Conservation (phyloP, 148 eudicot genomes). For the Diospyros lotus region DNA sequence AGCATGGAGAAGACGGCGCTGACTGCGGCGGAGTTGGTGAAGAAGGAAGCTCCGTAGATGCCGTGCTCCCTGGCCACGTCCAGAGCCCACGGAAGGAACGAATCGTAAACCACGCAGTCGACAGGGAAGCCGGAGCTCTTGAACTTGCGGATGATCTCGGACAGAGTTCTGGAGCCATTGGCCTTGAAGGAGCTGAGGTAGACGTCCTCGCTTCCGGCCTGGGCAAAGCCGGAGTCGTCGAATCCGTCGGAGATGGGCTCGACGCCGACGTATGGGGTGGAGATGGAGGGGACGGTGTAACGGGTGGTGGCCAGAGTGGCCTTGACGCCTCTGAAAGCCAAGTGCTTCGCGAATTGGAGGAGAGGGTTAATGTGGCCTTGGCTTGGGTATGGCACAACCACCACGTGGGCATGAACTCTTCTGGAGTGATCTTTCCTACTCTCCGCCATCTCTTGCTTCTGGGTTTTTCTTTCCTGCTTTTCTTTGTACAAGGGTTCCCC, state of each 20-base stretch:
- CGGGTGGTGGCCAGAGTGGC: conserved; percentile 55
- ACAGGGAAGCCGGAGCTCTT: conserved; percentile 23
- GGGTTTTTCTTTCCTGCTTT: no score
- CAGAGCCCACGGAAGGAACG: conserved; percentile 67
- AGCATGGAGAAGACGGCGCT: conserved; percentile 38
- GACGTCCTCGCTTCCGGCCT: conserved; percentile 20
- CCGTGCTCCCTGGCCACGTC: conserved; percentile 55
- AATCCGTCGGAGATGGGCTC: conserved; percentile 64
- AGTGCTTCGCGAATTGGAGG: conserved; percentile 66
- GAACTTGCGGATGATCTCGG: conserved; percentile 24
- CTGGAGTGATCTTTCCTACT: no score
- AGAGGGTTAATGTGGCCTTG: conserved; percentile 83
- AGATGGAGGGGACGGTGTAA: conserved; percentile 30
- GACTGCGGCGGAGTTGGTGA: conserved; percentile 55
- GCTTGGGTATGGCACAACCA: not conserved
- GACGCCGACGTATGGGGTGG: conserved; percentile 22
- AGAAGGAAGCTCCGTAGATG: conserved; percentile 46
- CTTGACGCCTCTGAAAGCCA: conserved; percentile 50
- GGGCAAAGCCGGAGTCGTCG: conserved; percentile 23
- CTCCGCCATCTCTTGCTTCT: no score
- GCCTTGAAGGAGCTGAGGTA: conserved; percentile 35
- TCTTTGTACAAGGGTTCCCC: no score
- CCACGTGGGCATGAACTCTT: no score
- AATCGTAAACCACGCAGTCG: conserved; percentile 49
- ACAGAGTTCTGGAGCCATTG: conserved; percentile 18